phyloP scores from a whole-genome alignment of 139 green algal genomes.

The Auxenochlorella pyrenoidosa region DNA sequence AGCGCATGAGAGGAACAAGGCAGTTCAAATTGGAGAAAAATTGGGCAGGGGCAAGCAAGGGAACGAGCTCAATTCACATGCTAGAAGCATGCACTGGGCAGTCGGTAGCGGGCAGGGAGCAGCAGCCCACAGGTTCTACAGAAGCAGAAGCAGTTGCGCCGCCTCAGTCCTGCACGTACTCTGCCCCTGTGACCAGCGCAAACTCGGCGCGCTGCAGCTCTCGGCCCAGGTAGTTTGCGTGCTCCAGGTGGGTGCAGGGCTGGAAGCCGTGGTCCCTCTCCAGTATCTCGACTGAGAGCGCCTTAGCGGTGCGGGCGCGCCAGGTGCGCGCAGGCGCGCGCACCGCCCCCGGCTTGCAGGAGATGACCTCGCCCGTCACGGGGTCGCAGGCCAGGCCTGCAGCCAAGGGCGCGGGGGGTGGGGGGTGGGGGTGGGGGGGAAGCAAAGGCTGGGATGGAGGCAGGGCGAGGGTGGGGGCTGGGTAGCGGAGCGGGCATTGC shows the following conservation, averaged over 20 bases:
- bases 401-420: background rate
- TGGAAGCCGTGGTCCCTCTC: conserved; percentile 43
- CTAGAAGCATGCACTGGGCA: no score
- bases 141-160: no score
- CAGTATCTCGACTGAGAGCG: conserved; percentile 63
- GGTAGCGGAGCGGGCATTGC: background rate
- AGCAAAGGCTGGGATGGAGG: no score
- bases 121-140: no score
- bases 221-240: conserved; percentile 73
- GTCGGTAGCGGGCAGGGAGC: no score
- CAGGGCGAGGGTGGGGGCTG: background rate
- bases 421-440: background rate
- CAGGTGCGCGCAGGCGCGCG: conserved; percentile 30
- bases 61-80: no score
- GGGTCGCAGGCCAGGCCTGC: conserved; percentile 69
- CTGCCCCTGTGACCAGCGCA: conserved; percentile 44
- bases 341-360: conserved; percentile 54
- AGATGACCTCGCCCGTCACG: conserved; percentile 67
- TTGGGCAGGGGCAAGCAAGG: background rate
- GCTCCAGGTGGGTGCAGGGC: conserved; percentile 58
- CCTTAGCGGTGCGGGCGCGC: conserved; percentile 67
- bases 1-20: background rate
- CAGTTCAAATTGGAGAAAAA: background rate
- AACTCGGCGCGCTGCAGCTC: conserved; percentile 72
- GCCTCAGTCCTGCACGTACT: conserved; percentile 72